Evolutionary conservation across 1,284 basidiomycete species (phyloP), one percentile per base, ranked within the genome.

Genomic region (Xanthoconium separans): DNA sequence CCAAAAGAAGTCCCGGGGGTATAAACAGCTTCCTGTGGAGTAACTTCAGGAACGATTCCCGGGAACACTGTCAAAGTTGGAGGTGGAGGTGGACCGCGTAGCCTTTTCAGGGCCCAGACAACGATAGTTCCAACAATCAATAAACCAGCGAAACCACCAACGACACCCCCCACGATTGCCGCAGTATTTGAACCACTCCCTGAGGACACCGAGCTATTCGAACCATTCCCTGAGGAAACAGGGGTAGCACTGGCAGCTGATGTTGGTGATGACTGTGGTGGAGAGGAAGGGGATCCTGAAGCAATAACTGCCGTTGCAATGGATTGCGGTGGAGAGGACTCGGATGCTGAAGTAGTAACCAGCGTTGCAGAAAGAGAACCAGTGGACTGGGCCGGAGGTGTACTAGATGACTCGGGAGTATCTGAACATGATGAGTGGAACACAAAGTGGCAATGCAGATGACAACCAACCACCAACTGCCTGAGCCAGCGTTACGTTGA

Each of bases 61-160:
- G 27, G 27, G 27, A 27, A 27, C 27, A 24, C 24, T 24, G n/a
- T 6, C 24, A 24, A 24, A 24, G 24, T 24, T 24, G 24, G 24
- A 24, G 6, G 24, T 24, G 24, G 24, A 24, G 24, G 24, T 24
- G 24, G 24, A 24, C 24, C 24, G 24, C 24, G 24, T 6, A 24
- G 24, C 24, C 3, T 24, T 24, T 24, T 24, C 24, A 24, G 3
- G 24, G 6, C 24, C 3, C 24, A 6, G 24, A 24, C 24, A 24
- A 24, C 24, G 24, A 24, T 24, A 6, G 6, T 3, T 3, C 24
- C 24, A 24, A 24, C 6, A 6, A 24, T 24, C 24, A 24, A 6
- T 24, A 24, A 24, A 24, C 64, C 66, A 1, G 72, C 54, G 6
- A 73, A 46, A 27, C 70, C 77, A 31, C 77, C 77, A 11, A 78